phyloP scores from a whole-genome alignment of 2,329 filamentous ascomycete species.

The Neodidymelliopsis sp. region DNA sequence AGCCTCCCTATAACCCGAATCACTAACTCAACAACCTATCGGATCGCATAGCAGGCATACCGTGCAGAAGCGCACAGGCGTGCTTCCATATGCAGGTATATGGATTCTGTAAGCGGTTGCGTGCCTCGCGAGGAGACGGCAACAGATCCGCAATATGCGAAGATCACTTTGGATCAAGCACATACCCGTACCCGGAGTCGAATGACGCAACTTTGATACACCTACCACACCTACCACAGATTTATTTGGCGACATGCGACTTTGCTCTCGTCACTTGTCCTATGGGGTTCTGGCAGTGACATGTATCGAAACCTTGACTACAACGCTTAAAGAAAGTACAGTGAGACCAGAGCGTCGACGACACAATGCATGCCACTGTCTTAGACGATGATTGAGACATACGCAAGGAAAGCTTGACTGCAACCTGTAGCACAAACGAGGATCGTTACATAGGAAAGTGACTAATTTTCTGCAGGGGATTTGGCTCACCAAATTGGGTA shows the following conservation, averaged over 20 bases:
- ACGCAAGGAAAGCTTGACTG: slow-evolving; percentile 1
- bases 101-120: slow-evolving; percentile 28
- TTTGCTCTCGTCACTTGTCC: slow-evolving; percentile 13
- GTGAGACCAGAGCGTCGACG: neutral
- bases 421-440: slow-evolving; percentile 8
- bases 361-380: slow-evolving; percentile 5
- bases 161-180: slow-evolving; percentile 30
- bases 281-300: neutral
- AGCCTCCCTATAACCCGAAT: slow-evolving; percentile 6
- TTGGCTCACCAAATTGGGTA: slow-evolving; percentile 23
- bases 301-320: neutral
- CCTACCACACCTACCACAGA: no score
- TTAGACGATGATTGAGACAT: neutral
- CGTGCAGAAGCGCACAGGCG: slow-evolving; percentile 27
- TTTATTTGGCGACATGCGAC: slow-evolving; percentile 18
- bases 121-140: slow-evolving; percentile 44
- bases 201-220: slow-evolving; percentile 38
- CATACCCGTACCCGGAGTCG: slow-evolving; percentile 28
- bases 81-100: slow-evolving; percentile 28
- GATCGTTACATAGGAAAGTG: slow-evolving; percentile 9
- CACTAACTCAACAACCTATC: slow-evolving; percentile 17
- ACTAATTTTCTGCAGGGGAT: slow-evolving; percentile 32
- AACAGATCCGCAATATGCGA: slow-evolving; percentile 41
- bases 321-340: no score
- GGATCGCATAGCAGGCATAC: slow-evolving; percentile 24